These are phyloP conservation scores for Fusarium anthophilum DNA, from an alignment of 2,329 filamentous ascomycete genomes.

Conservation along the genomic window DNA sequence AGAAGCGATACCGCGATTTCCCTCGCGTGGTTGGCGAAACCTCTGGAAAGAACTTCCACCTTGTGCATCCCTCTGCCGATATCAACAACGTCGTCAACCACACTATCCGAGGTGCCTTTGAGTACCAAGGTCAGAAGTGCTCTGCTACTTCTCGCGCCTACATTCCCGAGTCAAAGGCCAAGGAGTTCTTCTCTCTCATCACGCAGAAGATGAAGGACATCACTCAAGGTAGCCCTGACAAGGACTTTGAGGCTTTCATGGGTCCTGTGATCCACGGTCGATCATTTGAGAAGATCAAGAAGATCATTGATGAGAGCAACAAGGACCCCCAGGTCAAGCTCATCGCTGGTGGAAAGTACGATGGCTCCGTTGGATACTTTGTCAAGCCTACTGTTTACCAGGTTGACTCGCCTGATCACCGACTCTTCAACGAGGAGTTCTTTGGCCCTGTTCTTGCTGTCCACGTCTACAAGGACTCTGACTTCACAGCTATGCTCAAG, in stretches of 20 bases:
- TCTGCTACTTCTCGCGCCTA: conserved; percentile 84
- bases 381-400: conserved; percentile 85
- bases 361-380: conserved; percentile 81
- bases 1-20: conserved; percentile 84
- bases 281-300: conserved; percentile 82
- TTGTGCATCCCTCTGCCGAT: conserved; percentile 81
- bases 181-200: conserved; percentile 73
- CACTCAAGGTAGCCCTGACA: conserved; percentile 73
- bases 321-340: conserved; percentile 76
- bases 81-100: conserved; percentile 82
- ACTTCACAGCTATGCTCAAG: conserved; percentile 49
- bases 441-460: conserved; percentile 81
- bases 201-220: conserved; percentile 73
- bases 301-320: conserved; percentile 82
- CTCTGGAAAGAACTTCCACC: conserved; percentile 92
- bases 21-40: conserved; percentile 91
- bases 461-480: conserved; percentile 79
- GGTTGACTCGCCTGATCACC: conserved; percentile 76
- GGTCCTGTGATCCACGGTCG: conserved; percentile 86
- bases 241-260: conserved; percentile 78
- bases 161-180: conserved; percentile 78
- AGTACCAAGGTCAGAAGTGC: conserved; percentile 93
- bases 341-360: conserved; percentile 78
- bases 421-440: conserved; percentile 78
- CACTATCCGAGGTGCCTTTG: conserved; percentile 86